Evolutionary conservation across 179 eudicot genomes (phyloP), one percentile per base, ranked within the genome.

Genomic region (Kewa caespitosa): DNA sequence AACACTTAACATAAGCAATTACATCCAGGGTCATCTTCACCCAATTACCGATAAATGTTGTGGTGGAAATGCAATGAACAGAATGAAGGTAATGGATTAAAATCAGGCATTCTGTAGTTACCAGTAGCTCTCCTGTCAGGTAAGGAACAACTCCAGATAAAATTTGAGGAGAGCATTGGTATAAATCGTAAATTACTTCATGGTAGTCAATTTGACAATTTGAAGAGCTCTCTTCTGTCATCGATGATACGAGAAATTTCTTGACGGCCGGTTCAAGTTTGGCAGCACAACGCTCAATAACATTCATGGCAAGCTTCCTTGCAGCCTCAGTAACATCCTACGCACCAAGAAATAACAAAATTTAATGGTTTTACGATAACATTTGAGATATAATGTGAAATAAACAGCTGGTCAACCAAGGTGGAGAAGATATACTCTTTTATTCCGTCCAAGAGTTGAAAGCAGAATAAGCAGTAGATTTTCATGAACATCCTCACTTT

Each of bases 71-170:
- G 30, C 12, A 12, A 59, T 27, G 37, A 48, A 61, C 42, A 34
- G 13, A 54, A 50, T 34, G 48, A 22, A 59, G 46, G 10, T 39
- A 60, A 31, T 39, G 50, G 46, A 43, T n/a, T 28, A 48, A 77
- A 81, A 37, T 34, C 74, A 75, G 38, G 36, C 39, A 67, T 11
- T 38, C 15, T 31, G 66, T 42, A 65, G 68, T 86, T 93, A 96
- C 99, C 99, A 93, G 81, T 67, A 96, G 90, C 84, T 93, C 97
- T 81, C 96, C 99, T 20, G 94, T 90, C 66, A 96, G 76, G 80
- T 90, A 94, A 50, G 99, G 97, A 68, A 93, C 88, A 76, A 96
- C 84, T 80, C 97, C 99, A 25, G 89, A 83, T 78, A 96, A 82
- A 75, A 91, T 89, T 75, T 86, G 88, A 70, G 99, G 99, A 69